phyloP scores from a whole-genome alignment of 2,329 filamentous ascomycete species.

The Juglanconis juglandina region DNA sequence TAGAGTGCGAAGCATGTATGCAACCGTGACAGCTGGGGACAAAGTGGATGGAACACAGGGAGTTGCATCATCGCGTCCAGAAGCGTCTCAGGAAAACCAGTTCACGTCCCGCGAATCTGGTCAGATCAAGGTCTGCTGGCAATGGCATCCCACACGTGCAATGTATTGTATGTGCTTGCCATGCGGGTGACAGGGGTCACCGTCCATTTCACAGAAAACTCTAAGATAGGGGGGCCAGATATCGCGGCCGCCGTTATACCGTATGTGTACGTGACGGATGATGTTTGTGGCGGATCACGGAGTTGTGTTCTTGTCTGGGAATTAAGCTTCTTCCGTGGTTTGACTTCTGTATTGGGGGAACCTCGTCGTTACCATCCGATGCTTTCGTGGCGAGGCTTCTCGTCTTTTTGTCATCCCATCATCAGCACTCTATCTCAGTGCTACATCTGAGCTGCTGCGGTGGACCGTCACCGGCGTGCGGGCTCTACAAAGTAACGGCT shows the following conservation, averaged over 20 bases:
- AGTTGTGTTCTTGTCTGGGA: background rate
- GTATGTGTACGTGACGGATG: background rate
- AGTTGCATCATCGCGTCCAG: background rate
- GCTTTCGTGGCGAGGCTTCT: background rate
- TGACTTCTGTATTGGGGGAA: background rate
- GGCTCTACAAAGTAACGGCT: constrained; percentile 1
- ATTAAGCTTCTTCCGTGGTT: background rate
- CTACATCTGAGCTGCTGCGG: constrained; percentile 8
- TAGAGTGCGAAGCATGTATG: constrained; percentile 1
- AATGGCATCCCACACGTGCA: background rate
- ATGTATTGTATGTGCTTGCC: background rate
- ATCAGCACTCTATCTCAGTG: constrained; percentile 12
- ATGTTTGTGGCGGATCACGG: constrained; percentile 12
- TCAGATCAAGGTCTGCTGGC: background rate
- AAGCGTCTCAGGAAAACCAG: background rate
- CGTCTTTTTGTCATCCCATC: constrained; percentile 2
- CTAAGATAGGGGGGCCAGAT: background rate
- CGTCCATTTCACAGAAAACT: background rate
- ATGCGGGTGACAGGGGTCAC: background rate
- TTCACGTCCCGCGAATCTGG: background rate
- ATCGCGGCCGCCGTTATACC: background rate
- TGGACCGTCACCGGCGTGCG: background rate
- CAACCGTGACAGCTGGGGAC: background rate
- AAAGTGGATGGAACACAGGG: background rate
- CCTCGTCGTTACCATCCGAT: background rate